Evolutionary conservation across 108 stramenopile genomes (phyloP).

Genomic region (Nitzschia sp.): DNA sequence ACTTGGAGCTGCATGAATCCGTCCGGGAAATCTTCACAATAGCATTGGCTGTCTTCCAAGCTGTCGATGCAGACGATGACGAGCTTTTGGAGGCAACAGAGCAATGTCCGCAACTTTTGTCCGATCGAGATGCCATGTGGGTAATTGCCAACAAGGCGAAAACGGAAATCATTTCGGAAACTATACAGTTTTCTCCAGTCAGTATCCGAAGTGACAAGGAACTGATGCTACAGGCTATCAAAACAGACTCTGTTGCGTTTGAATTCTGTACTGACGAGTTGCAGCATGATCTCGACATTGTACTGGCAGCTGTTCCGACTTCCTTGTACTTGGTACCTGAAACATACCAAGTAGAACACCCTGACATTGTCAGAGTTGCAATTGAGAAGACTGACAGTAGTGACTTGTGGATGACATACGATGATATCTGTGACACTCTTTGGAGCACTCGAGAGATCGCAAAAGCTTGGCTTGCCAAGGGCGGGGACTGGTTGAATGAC

Average conservation of each 20-base stretch:
- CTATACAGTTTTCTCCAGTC: conserved; percentile 15
- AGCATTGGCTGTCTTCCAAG: conserved; percentile 4
- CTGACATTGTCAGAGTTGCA: conserved; percentile 19
- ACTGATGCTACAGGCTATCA: conserved; percentile 41
- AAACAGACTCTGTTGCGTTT: conserved; percentile 19
- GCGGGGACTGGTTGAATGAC: conserved; percentile 29
- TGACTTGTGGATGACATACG: conserved; percentile 12
- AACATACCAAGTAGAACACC: conserved; percentile 21
- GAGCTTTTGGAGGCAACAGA: conserved; percentile 16
- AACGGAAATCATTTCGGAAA: conserved; percentile 9
- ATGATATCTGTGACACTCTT: conserved; percentile 17
- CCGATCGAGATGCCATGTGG: conserved; percentile 23
- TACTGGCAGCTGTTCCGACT: conserved; percentile 33
- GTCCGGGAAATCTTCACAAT: neutral
- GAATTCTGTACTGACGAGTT: conserved; percentile 32
- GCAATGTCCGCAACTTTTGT: conserved; percentile 14
- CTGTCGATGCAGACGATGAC: conserved; percentile 3
- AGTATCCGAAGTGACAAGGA: conserved; percentile 30
- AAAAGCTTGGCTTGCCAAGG: conserved; percentile 22
- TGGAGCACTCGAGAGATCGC: conserved; percentile 28
- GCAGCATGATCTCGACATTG: conserved; percentile 34
- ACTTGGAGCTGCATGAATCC: conserved; percentile 12
- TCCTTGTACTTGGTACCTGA: conserved; percentile 9
- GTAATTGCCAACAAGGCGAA: neutral
- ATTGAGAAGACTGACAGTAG: conserved; percentile 7